Base-by-base conservation (phyloP, 805 yeast genomes). In the Schizosaccharomyces cryophilus region DNA sequence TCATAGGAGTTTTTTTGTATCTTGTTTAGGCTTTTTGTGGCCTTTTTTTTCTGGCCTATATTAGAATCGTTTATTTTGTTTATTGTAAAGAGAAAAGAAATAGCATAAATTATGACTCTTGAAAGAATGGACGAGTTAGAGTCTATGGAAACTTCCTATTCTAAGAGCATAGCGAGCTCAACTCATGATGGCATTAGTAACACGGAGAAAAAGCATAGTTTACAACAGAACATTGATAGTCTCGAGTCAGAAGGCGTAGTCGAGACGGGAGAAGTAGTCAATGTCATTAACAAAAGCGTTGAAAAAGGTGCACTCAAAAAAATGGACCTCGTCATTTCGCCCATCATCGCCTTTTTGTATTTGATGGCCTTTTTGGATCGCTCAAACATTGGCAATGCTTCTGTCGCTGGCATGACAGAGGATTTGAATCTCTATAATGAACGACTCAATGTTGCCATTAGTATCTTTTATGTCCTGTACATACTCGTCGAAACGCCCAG, bases 391-490 rank as follows among this genome's bases (percentile, higher is more conserved):
- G 73, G 76, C 9, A 77, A 77, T 64, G 80, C 80, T 5, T 73
- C 74, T 63, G 73, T 77, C 6, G 74, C 74, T 61, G 77, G 77
- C 6, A 66, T 77, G 61, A 75, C 71, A 42, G 67, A 63, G 3
- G 77, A 75, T 61, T 66, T 77, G 21, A 69, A 70, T 13, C 70
- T 77, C 29, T 63, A 65, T 2, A 77, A 77, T 26, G 69, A 72
- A 24, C 70, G 75, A 55, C 77, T 76, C 74, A 75, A 83, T 67
- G 76, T 75, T 38, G 84, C 84, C 3, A 74, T 84, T 64, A 81
- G 85, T 6, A 78, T 84, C 9, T 84, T 84, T 70, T 84, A 83
- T 65, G 82, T 82, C 17, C 87, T 88, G 6, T 84, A 84, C 67
- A 73, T 83, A 29, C 62, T 74, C 0, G 67, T 76, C 54, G 82